phyloP scores from a whole-genome alignment of 345 rosid species.

The Schrenkiella parvula region DNA sequence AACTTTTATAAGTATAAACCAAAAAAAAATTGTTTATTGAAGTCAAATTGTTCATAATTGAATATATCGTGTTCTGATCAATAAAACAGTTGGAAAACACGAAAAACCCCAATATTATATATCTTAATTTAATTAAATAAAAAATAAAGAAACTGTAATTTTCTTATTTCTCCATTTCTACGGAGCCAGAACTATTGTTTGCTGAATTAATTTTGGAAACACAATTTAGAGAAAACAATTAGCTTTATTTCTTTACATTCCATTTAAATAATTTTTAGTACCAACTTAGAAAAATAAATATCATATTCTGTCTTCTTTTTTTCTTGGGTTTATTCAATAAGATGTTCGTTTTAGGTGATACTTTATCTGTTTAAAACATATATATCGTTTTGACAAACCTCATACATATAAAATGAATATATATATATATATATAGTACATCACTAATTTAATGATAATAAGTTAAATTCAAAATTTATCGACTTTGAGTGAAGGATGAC shows the following conservation, averaged over 20 bases:
- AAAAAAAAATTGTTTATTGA: neutral
- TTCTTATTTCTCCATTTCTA: no score
- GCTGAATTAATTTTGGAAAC: neutral
- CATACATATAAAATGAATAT: no score
- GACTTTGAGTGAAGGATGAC: no score
- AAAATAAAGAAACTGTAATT: no score
- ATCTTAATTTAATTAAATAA: neutral
- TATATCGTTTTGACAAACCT: no score
- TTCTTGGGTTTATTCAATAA: neutral
- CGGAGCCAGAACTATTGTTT: neutral
- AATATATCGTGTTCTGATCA: constrained; percentile 15
- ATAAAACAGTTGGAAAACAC: constrained; percentile 25
- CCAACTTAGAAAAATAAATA: neutral
- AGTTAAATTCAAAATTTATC: no score
- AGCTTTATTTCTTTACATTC: neutral
- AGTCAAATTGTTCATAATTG: constrained; percentile 15
- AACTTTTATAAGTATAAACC: neutral
- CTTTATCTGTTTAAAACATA: neutral
- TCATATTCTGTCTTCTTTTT: neutral
- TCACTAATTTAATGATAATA: no score
- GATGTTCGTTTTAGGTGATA: neutral
- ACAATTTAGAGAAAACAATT: neutral
- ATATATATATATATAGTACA: no score
- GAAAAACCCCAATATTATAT: neutral
- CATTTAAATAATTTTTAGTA: neutral